A percentile compares a stretch with the other conserved stretches of the same genome.
phyloP scores from a whole-genome alignment of 345 rosid species.

The Salix koriyanagi region DNA sequence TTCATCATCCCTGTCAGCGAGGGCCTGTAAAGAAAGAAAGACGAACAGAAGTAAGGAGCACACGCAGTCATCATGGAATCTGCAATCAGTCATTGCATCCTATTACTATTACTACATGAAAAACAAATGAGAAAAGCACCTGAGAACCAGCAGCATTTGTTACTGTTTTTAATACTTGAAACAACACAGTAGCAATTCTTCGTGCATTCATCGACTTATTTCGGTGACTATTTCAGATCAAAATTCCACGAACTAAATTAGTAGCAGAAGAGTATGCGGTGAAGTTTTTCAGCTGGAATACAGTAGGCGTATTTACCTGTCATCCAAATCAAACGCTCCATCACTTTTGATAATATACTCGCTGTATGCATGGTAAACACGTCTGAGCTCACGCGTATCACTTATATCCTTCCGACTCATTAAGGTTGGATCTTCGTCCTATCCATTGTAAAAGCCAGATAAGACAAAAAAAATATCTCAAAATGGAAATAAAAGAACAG shows the following conservation, averaged over 20 bases:
- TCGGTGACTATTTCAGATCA: slow-evolving; percentile 32
- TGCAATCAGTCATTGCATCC: not conserved
- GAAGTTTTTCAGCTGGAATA: not conserved
- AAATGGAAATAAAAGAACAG: not conserved
- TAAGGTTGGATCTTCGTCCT: slow-evolving; percentile 66
- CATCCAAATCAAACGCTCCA: slow-evolving; percentile 43
- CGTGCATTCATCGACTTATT: slow-evolving; percentile 58
- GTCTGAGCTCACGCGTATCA: slow-evolving; percentile 68
- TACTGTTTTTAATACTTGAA: slow-evolving; percentile 65
- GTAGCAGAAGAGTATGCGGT: not conserved
- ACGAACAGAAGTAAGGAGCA: slow-evolving; percentile 6
- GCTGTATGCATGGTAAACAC: slow-evolving; percentile 62
- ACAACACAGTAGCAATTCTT: slow-evolving; percentile 63
- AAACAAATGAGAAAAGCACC: slow-evolving; percentile 32
- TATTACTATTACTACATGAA: not conserved
- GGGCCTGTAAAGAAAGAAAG: slow-evolving; percentile 47
- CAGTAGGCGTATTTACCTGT: slow-evolving; percentile 35
- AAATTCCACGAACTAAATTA: slow-evolving; percentile 8
- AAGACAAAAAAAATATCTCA: slow-evolving; percentile 1
- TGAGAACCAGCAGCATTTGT: slow-evolving; percentile 55
- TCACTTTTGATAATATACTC: slow-evolving; percentile 51
- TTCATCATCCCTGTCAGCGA: slow-evolving; percentile 51
- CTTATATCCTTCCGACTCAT: slow-evolving; percentile 45
- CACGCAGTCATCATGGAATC: not conserved
- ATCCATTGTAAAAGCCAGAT: slow-evolving; percentile 14